Percentiles rank a stretch among this genome's conserved stretches.
phyloP scores from a whole-genome alignment of 2,329 filamentous ascomycete species.

The Fusarium compactum region DNA sequence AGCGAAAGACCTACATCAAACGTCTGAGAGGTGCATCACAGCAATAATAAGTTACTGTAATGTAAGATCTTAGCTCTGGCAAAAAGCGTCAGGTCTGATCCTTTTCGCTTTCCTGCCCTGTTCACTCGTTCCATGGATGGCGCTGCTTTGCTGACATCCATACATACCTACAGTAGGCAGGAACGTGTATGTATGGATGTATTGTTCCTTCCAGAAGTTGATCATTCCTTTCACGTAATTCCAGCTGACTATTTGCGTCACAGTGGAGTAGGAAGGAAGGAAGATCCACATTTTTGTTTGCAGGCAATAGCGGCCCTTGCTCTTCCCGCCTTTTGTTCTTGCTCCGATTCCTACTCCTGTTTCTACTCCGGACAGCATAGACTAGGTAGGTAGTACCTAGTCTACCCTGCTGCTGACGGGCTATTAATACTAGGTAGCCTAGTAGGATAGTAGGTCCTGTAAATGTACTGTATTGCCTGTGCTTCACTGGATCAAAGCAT shows the following conservation, averaged over 20 bases:
- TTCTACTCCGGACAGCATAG: neutral
- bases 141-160: neutral
- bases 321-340: neutral
- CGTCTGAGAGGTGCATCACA: neutral
- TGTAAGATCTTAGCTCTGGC: neutral
- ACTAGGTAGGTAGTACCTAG: neutral
- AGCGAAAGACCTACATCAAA: neutral
- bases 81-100: neutral
- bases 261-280: constrained; percentile 17
- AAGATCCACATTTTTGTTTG: constrained; percentile 26
- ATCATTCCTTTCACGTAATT: constrained; percentile 34
- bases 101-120: neutral
- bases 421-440: neutral
- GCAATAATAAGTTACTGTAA: neutral
- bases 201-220: neutral
- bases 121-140: neutral
- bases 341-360: neutral
- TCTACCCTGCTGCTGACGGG: neutral
- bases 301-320: neutral
- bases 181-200: too few species aligned
- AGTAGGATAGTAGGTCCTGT: neutral
- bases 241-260: constrained; percentile 36
- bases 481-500: neutral
- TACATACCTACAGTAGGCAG: neutral
- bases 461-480: neutral